Percentiles rank a stretch among this genome's conserved stretches.
These are phyloP conservation scores for Yamadazyma philogaea DNA, from an alignment of 805 yeast genomes.

Conservation along the genomic window DNA sequence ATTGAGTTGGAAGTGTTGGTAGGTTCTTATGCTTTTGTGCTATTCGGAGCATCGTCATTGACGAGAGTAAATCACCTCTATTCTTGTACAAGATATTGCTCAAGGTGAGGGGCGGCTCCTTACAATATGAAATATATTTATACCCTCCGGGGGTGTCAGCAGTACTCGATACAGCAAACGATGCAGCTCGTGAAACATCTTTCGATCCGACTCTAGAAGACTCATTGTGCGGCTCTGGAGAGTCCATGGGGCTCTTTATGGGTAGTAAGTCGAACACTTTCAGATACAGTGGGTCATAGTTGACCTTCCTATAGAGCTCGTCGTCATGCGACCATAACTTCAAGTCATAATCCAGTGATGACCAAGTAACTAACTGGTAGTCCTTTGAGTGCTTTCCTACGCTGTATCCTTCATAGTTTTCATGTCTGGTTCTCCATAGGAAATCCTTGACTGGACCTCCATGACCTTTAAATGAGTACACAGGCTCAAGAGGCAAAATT, in stretches of 20 bases:
- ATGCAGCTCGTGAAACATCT: neutral
- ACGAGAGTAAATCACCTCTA: slow-evolving; percentile 33
- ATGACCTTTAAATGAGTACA: slow-evolving; percentile 73
- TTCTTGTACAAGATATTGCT: slow-evolving; percentile 30
- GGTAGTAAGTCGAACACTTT: slow-evolving; percentile 16
- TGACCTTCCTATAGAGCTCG: slow-evolving; percentile 33
- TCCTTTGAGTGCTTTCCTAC: slow-evolving; percentile 65
- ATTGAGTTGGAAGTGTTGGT: slow-evolving; percentile 23
- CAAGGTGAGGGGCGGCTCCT: slow-evolving; percentile 35
- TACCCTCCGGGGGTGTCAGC: slow-evolving; percentile 8
- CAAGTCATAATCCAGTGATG: slow-evolving; percentile 75
- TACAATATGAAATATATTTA: slow-evolving; percentile 32
- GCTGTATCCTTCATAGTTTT: slow-evolving; percentile 42
- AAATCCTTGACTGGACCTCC: slow-evolving; percentile 83
- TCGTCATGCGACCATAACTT: slow-evolving; percentile 68
- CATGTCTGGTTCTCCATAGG: slow-evolving; percentile 66
- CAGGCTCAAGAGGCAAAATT: slow-evolving; percentile 37
- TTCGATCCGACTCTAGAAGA: neutral
- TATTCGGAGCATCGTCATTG: slow-evolving; percentile 34
- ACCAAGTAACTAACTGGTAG: slow-evolving; percentile 92
- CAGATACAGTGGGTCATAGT: slow-evolving; percentile 36
- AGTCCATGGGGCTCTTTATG: neutral
- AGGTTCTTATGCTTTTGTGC: slow-evolving; percentile 29
- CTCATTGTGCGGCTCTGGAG: neutral
- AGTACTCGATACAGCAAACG: slow-evolving; percentile 1